phyloP scores from a whole-genome alignment of 2,329 filamentous ascomycete genomes.

The Penicillium griseofulvum region DNA sequence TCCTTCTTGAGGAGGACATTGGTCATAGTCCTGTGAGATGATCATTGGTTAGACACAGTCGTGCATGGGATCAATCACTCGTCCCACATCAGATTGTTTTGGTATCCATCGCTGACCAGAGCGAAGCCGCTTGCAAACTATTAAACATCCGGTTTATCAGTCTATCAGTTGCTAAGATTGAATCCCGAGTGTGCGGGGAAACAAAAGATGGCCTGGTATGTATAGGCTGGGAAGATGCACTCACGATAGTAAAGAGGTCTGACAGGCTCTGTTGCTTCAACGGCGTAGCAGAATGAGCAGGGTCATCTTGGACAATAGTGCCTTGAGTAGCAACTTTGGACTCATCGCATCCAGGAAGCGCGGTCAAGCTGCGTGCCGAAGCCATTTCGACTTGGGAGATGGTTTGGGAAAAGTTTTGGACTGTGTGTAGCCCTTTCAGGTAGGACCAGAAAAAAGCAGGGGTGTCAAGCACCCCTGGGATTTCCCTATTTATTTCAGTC shows the following conservation, averaged over 20 bases:
- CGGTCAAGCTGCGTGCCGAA: background rate
- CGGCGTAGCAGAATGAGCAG: slow-evolving; percentile 12
- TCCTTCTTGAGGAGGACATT: slow-evolving; percentile 30
- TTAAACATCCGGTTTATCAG: background rate
- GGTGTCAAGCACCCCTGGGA: background rate
- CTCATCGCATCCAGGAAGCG: background rate
- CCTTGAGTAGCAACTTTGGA: background rate
- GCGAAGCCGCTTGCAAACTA: slow-evolving; percentile 31
- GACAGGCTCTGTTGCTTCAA: slow-evolving; percentile 26
- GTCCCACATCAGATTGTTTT: slow-evolving; percentile 31
- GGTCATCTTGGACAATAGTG: background rate
- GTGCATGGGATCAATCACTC: background rate
- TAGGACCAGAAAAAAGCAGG: too few species aligned
- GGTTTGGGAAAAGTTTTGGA: background rate
- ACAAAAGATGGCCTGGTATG: background rate
- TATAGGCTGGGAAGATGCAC: background rate
- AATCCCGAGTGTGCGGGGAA: background rate
- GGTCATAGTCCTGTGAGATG: slow-evolving; percentile 25
- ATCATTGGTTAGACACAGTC: background rate
- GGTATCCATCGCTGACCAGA: slow-evolving; percentile 32
- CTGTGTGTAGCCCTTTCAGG: background rate
- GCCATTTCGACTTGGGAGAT: background rate
- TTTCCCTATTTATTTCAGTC: background rate
- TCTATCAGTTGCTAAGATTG: too few species aligned
- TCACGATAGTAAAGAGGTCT: slow-evolving; percentile 30